Conservation (phyloP, 2,329 filamentous ascomycete genomes). For the Lecanosticta acicola region DNA sequence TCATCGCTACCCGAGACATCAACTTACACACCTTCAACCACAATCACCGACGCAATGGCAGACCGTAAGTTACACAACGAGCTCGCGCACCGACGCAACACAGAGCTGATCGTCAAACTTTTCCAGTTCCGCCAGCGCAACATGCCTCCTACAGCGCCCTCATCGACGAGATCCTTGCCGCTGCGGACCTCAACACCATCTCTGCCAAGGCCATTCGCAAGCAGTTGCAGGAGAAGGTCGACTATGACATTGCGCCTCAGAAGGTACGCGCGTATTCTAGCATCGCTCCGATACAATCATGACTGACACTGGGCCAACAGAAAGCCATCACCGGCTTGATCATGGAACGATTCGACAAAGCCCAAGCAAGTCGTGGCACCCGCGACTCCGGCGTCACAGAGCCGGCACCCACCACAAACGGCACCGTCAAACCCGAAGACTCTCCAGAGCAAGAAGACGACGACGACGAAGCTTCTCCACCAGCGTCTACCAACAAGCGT, state of each 20-base stretch:
- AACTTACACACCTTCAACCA: not conserved
- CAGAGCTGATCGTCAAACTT: not conserved
- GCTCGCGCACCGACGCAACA: not conserved
- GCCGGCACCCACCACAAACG: constrained; percentile 36
- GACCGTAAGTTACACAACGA: not conserved
- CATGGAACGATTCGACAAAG: constrained; percentile 47
- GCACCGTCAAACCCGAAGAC: constrained; percentile 1
- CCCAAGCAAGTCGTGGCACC: constrained; percentile 32
- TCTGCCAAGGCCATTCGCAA: constrained; percentile 62
- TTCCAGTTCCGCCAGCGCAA: constrained; percentile 27
- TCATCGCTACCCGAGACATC: not conserved
- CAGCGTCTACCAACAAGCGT: constrained; percentile 36
- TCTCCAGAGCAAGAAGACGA: constrained; percentile 25
- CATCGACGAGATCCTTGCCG: constrained; percentile 57
- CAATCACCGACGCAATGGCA: not conserved
- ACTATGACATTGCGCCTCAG: constrained; percentile 56
- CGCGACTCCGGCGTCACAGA: constrained; percentile 26
- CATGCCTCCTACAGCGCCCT: constrained; percentile 45
- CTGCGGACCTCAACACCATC: constrained; percentile 58
- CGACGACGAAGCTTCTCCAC: constrained; percentile 8
- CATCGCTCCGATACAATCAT: too few species aligned
- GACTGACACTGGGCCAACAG: too few species aligned
- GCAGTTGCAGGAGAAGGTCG: constrained; percentile 55
- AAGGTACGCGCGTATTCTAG: too few species aligned
- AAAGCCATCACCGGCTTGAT: constrained; percentile 44